Percentiles rank a stretch among this genome's conserved stretches.
phyloP scores from a whole-genome alignment of 139 green algal genomes.

The Desmodesmus armatus region DNA sequence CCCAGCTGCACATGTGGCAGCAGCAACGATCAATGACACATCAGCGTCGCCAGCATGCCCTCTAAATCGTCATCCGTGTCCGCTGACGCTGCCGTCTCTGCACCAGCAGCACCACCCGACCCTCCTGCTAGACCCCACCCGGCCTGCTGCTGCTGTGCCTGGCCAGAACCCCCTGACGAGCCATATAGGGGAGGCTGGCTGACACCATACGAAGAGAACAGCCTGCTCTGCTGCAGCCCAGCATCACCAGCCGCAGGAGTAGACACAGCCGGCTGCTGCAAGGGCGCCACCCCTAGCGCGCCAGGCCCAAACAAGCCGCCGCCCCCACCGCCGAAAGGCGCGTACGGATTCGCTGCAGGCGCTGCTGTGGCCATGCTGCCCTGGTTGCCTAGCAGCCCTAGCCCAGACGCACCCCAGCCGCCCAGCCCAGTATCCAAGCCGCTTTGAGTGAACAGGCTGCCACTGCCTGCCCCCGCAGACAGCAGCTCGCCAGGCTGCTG shows the following conservation, averaged over 20 bases:
- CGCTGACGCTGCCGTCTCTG: neutral
- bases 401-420: too few relatives aligned
- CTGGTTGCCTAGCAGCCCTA: neutral
- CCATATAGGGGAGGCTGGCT: conserved; percentile 25
- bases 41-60: conserved; percentile 26
- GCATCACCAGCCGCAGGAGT: neutral
- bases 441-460: too few relatives aligned
- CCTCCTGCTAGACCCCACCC: too few relatives aligned
- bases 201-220: conserved; percentile 31
- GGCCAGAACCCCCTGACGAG: neutral
- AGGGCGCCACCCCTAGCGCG: neutral
- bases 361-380: neutral
- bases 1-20: too few relatives aligned
- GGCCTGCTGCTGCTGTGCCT: conserved; percentile 25
- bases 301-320: conserved; percentile 12
- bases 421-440: too few relatives aligned
- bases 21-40: conserved; percentile 30
- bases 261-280: neutral
- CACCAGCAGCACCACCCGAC: neutral
- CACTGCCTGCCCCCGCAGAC: too few relatives aligned
- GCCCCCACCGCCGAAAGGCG: neutral
- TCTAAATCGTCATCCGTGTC: conserved; percentile 38
- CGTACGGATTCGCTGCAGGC: neutral
- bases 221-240: conserved; percentile 6
- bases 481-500: too few relatives aligned